These are phyloP conservation scores for Sanghuangporus baumii DNA, from an alignment of 1,284 basidiomycete species.

Conservation along the genomic window DNA sequence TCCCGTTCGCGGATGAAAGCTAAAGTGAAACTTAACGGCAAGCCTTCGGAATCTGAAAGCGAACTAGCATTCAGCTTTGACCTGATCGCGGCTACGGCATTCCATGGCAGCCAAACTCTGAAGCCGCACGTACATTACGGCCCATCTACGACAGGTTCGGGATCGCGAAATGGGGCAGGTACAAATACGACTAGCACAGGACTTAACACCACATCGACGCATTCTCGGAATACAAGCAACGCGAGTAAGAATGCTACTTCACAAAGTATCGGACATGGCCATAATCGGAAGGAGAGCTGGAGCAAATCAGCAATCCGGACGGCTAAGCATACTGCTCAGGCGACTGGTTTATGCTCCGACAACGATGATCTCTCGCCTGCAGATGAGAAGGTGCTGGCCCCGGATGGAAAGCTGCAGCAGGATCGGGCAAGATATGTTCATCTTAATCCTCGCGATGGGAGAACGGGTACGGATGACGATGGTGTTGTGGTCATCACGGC, in stretches of 20 bases:
- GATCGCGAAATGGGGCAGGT: conserved; percentile 1
- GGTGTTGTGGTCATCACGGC: conserved; percentile 15
- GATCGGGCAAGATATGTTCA: conserved; percentile 42
- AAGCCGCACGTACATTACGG: conserved; percentile 13
- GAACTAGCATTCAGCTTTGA: conserved; percentile 17
- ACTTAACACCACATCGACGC: conserved; percentile 18
- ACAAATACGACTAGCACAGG: conserved; percentile 10
- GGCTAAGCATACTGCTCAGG: conserved; percentile 22
- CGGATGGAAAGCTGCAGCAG: conserved; percentile 35
- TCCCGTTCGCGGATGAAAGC: conserved; percentile 62
- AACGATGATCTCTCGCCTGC: conserved; percentile 22
- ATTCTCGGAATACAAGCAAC: conserved; percentile 30
- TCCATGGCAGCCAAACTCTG: conserved; percentile 12
- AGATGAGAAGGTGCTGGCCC: conserved; percentile 29
- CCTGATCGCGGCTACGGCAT: conserved; percentile 15
- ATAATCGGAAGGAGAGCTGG: conserved; percentile 56
- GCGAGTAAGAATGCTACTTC: conserved; percentile 27
- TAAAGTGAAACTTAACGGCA: conserved; percentile 35
- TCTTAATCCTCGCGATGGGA: conserved; percentile 25
- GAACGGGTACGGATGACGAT: conserved; percentile 13
- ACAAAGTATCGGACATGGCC: conserved; percentile 24
- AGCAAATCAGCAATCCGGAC: conserved; percentile 51
- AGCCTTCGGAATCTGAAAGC: conserved; percentile 12
- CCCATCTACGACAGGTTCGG: conserved; percentile 1
- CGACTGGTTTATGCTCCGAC: conserved; percentile 30